Evolutionary conservation across 2,329 filamentous ascomycete genomes (phyloP).

Genomic region (Aspergillus sp.): DNA sequence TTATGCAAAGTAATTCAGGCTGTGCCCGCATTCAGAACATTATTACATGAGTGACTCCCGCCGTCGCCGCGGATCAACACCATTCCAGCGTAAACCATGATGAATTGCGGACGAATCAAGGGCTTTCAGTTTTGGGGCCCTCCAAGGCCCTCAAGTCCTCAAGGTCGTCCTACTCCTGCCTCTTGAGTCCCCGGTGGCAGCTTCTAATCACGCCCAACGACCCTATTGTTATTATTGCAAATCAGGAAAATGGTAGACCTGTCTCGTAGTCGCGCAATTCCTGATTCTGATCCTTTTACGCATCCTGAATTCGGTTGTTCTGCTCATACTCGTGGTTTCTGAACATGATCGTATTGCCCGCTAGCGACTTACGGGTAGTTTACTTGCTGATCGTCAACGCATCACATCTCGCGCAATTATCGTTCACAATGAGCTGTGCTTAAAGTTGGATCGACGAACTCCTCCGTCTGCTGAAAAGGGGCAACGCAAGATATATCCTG

Average conservation of each 20-base stretch:
- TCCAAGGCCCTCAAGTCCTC: no score
- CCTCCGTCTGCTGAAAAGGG: slow-evolving; percentile 4
- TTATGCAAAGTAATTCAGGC: no score
- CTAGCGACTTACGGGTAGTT: background rate
- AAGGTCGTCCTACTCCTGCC: no score
- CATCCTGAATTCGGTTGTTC: background rate
- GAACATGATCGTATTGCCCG: no score
- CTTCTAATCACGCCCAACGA: no score
- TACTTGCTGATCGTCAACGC: background rate
- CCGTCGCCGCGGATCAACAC: no score
- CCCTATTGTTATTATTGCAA: background rate
- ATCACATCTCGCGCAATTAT: slow-evolving; percentile 8
- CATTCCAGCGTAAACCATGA: no score
- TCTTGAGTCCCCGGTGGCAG: no score
- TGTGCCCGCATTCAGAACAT: no score
- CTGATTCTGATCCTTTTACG: background rate
- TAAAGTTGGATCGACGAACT: slow-evolving; percentile 12
- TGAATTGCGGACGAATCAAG: no score
- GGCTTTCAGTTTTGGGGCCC: no score
- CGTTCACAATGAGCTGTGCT: slow-evolving; percentile 5
- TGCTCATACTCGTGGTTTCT: background rate
- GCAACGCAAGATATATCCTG: background rate
- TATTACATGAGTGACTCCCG: no score
- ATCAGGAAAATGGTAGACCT: background rate
- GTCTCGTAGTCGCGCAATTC: background rate